These are phyloP conservation scores for Cercospora sp. DNA, from an alignment of 2,329 filamentous ascomycete species.

Conservation along the genomic window DNA sequence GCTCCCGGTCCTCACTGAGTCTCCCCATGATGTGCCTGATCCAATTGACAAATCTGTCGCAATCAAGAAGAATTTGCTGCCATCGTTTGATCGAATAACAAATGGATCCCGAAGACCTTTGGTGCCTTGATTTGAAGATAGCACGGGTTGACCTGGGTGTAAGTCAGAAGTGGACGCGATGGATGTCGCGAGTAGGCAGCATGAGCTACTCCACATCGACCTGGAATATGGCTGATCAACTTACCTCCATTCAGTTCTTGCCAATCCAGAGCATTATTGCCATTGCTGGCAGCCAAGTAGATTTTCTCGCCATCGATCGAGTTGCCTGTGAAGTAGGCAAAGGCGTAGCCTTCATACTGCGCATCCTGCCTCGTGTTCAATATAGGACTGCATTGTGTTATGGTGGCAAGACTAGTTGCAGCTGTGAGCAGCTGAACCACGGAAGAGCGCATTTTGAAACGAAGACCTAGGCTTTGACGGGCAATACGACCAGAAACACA, in stretches of 20 bases:
- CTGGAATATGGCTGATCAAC: background rate
- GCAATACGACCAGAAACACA: background rate
- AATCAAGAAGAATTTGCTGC: slow-evolving; percentile 54
- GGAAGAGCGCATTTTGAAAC: slow-evolving; percentile 11
- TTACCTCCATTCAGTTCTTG: slow-evolving; percentile 49
- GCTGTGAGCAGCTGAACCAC: slow-evolving; percentile 11
- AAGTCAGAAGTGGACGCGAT: background rate
- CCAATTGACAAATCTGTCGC: slow-evolving; percentile 58
- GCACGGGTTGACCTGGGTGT: slow-evolving; percentile 42
- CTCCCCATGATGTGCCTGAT: slow-evolving; percentile 55
- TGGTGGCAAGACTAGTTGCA: slow-evolving; percentile 7
- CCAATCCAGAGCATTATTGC: slow-evolving; percentile 56
- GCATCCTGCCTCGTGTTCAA: slow-evolving; percentile 6
- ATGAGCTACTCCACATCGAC: background rate
- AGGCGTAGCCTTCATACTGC: slow-evolving; percentile 48
- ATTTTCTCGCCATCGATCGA: slow-evolving; percentile 53
- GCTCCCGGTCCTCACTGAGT: slow-evolving; percentile 51
- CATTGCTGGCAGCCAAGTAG: slow-evolving; percentile 54
- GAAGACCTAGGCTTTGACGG: background rate
- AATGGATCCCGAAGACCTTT: slow-evolving; percentile 56
- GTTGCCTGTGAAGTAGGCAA: slow-evolving; percentile 55
- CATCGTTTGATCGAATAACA: slow-evolving; percentile 53
- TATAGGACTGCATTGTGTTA: slow-evolving; percentile 6
- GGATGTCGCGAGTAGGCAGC: background rate
- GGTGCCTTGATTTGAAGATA: slow-evolving; percentile 51